These are phyloP conservation scores for Paecilomyces sp. DNA, from an alignment of 2,329 filamentous ascomycete species.

Conservation along the genomic window DNA sequence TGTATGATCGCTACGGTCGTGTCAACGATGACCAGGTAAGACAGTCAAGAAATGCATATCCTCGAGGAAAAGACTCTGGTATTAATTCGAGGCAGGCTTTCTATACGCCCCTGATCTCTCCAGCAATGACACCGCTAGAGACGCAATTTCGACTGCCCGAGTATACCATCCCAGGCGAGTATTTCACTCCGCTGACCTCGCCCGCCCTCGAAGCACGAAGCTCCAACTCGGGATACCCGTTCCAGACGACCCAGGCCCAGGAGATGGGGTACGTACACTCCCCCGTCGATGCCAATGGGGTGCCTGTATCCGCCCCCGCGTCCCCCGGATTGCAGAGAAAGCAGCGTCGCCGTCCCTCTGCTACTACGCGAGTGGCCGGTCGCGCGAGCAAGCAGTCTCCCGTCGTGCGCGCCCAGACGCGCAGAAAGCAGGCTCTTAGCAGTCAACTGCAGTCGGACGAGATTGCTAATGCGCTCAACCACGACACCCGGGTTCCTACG, in stretches of 20 bases:
- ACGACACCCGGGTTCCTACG: conserved; percentile 20
- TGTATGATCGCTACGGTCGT: conserved; percentile 39
- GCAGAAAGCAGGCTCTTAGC: conserved; percentile 23
- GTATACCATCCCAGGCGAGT: conserved; percentile 42
- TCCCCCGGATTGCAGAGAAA: conserved; percentile 30
- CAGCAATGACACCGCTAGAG: conserved; percentile 44
- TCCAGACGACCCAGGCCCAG: conserved; percentile 26
- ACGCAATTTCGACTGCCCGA: conserved; percentile 40
- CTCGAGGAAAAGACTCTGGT: background rate
- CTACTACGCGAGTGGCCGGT: conserved; percentile 23
- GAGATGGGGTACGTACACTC: conserved; percentile 37
- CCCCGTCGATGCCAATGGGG: conserved; percentile 30
- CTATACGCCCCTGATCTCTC: conserved; percentile 44
- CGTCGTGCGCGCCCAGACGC: conserved; percentile 33
- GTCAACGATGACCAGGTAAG: conserved; percentile 38
- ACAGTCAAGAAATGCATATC: background rate
- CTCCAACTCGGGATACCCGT: conserved; percentile 26
- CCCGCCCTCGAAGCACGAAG: conserved; percentile 44
- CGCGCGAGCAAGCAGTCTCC: conserved; percentile 38
- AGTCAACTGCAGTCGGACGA: conserved; percentile 26
- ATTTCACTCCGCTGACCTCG: conserved; percentile 44
- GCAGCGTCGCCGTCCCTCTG: conserved; percentile 31
- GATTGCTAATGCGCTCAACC: conserved; percentile 27
- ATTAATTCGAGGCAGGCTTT: conserved; percentile 29
- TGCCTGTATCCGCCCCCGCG: conserved; percentile 24